Conservation (phyloP, 2,329 filamentous ascomycete genomes). For the Sclerotinia subarctica region DNA sequence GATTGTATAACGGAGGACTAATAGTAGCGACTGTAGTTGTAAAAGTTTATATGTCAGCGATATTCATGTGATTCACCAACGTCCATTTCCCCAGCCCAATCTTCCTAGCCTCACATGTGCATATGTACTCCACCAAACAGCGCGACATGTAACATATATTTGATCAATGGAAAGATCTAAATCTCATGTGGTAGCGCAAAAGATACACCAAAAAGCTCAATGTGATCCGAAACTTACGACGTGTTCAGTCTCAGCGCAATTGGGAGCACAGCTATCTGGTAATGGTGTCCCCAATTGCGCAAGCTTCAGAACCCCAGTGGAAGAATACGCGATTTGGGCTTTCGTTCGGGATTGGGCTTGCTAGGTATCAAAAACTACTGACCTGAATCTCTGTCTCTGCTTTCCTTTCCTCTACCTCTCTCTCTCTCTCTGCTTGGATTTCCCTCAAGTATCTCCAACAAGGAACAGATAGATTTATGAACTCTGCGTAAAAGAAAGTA, state of each 20-base stretch:
- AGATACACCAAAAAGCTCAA: slow-evolving; percentile 9
- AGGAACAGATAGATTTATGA: slow-evolving; percentile 9
- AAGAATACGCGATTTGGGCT: slow-evolving; percentile 14
- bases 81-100: slow-evolving; percentile 4
- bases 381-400: slow-evolving; percentile 9
- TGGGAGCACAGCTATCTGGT: neutral
- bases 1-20: slow-evolving; percentile 18
- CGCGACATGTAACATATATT: slow-evolving; percentile 15
- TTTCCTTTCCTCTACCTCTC: slow-evolving; percentile 1
- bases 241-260: slow-evolving; percentile 17
- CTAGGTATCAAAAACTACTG: slow-evolving; percentile 15
- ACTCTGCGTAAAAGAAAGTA: slow-evolving; percentile 2
- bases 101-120: slow-evolving; percentile 15
- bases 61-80: slow-evolving; percentile 14
- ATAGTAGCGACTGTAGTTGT: slow-evolving; percentile 17
- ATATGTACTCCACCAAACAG: slow-evolving; percentile 14
- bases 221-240: slow-evolving; percentile 20
- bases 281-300: neutral
- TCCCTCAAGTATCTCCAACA: slow-evolving; percentile 3
- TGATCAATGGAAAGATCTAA: slow-evolving; percentile 11
- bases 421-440: neutral
- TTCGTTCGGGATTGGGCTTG: neutral
- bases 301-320: slow-evolving; percentile 1
- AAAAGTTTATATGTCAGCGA: slow-evolving; percentile 15
- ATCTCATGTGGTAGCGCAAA: slow-evolving; percentile 17